A percentile compares a stretch with the other conserved stretches of the same genome.
phyloP scores from a whole-genome alignment of 495 filamentous ascomycete species.

The Neurospora tetrasperma region DNA sequence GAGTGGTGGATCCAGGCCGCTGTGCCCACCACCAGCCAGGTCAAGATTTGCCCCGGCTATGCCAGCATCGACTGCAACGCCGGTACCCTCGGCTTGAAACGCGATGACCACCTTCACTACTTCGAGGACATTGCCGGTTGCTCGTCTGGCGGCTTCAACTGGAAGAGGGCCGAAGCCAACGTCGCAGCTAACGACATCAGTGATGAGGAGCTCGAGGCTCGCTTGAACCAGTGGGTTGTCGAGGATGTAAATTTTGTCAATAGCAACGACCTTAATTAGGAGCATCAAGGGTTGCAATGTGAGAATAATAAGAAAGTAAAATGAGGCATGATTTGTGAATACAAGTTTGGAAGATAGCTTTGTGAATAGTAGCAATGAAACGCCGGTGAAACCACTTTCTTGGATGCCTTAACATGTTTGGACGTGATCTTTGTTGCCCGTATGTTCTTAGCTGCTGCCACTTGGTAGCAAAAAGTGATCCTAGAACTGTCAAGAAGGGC shows the following conservation, averaged over 20 bases:
- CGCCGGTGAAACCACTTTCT: not conserved
- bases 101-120: constrained; percentile 26
- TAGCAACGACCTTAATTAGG: not conserved
- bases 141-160: constrained; percentile 9
- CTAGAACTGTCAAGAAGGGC: too few relatives aligned
- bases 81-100: constrained; percentile 22
- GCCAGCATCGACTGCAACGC: constrained; percentile 32
- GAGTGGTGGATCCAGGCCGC: constrained; percentile 49
- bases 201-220: constrained; percentile 22
- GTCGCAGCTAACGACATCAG: constrained; percentile 11
- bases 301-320: not conserved
- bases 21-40: constrained; percentile 18
- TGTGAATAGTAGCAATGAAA: not conserved
- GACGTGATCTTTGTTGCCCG: too few relatives aligned
- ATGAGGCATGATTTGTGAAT: not conserved
- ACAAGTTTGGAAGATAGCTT: not conserved
- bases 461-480: too few relatives aligned
- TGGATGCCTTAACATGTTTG: too few relatives aligned
- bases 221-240: constrained; percentile 19
- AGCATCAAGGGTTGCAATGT: not conserved
- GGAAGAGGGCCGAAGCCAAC: constrained; percentile 12
- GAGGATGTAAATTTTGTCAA: constrained; percentile 14
- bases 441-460: too few relatives aligned
- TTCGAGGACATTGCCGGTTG: constrained; percentile 27
- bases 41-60: constrained; percentile 29